Conservation (phyloP, 179 eudicot species). For the Silene coronaria region DNA sequence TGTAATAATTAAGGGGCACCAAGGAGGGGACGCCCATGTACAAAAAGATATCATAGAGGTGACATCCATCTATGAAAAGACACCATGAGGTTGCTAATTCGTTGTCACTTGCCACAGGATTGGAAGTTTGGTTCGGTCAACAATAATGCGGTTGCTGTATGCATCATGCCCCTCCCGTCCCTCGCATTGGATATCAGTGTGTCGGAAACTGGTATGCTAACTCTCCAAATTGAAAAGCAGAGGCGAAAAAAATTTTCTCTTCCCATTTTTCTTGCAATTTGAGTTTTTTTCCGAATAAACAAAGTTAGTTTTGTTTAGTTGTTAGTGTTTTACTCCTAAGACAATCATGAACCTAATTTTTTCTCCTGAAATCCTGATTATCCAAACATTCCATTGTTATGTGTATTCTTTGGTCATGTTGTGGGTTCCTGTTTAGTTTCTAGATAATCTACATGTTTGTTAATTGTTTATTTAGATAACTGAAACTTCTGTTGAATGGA, state of each 20-base stretch:
- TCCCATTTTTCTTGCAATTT: neutral
- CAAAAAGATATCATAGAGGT: too few species aligned
- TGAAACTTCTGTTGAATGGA: too few species aligned
- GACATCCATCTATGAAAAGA: too few species aligned
- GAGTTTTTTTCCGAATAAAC: neutral
- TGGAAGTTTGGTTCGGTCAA: constrained; percentile 73
- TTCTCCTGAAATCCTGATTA: constrained; percentile 4
- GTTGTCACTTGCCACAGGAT: constrained; percentile 44
- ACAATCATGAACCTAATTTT: neutral
- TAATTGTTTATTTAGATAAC: too few species aligned
- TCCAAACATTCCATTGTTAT: neutral
- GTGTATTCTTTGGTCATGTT: neutral
- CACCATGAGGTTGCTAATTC: neutral
- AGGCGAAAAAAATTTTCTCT: neutral
- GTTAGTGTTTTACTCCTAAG: neutral
- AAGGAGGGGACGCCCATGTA: too few species aligned
- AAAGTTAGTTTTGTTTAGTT: neutral
- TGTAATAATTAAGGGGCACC: too few species aligned
- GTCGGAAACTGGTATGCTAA: constrained; percentile 61
- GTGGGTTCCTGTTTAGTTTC: neutral
- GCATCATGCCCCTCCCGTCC: constrained; percentile 84
- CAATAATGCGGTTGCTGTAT: constrained; percentile 83
- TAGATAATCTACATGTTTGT: too few species aligned
- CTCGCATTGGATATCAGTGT: constrained; percentile 84
- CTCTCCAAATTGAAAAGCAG: constrained; percentile 3